These are phyloP conservation scores for Abrus pulchellus DNA, from an alignment of 306 rosid genomes.

Conservation along the genomic window DNA sequence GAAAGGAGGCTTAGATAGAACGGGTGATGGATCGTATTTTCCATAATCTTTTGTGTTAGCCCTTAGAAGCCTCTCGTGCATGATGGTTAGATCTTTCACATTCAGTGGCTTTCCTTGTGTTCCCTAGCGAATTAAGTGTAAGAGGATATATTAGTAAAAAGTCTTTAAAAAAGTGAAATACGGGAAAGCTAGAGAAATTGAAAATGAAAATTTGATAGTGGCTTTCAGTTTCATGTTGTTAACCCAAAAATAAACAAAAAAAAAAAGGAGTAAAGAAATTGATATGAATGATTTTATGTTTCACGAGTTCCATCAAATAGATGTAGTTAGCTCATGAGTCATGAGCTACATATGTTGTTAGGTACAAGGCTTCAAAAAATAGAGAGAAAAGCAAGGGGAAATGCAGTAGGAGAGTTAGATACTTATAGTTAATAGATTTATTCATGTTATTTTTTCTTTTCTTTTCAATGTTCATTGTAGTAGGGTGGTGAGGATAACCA, in stretches of 20 bases:
- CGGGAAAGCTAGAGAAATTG: neutral
- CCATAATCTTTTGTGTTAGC: constrained; percentile 73
- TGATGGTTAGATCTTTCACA: constrained; percentile 43
- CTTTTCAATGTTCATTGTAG: neutral
- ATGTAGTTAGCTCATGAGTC: constrained; percentile 11
- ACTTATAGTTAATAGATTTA: too few relatives aligned
- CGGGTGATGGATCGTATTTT: constrained; percentile 76
- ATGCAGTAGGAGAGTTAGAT: neutral
- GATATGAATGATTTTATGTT: neutral
- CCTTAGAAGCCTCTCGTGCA: constrained; percentile 71
- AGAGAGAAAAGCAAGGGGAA: neutral
- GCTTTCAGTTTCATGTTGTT: neutral
- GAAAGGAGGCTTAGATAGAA: constrained; percentile 75
- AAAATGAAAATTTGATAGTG: neutral
- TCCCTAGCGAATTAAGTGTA: constrained; percentile 24
- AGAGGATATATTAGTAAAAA: neutral
- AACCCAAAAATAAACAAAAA: neutral
- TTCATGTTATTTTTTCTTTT: neutral
- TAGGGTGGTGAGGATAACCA: neutral
- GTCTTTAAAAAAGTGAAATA: neutral
- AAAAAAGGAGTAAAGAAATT: neutral
- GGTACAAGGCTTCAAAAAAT: constrained; percentile 17
- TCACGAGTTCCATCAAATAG: neutral
- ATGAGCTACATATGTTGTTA: neutral
- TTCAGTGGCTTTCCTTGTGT: constrained; percentile 10